Conservation (phyloP, 257 asterid genomes). For the Prunella vulgaris region DNA sequence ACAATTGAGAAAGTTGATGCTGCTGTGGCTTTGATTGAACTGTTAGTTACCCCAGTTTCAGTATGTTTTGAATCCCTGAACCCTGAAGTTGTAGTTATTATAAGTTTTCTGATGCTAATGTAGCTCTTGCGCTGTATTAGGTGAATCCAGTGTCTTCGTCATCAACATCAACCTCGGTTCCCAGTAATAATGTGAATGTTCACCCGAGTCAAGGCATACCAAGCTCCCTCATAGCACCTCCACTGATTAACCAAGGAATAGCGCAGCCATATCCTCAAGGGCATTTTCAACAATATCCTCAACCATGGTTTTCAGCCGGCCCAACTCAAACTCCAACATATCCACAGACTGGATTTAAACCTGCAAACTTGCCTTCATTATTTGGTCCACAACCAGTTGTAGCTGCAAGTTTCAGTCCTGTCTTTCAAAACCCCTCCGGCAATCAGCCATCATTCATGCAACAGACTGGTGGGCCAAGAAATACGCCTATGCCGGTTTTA, state of each 20-base stretch:
- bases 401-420: slow-evolving; percentile 42
- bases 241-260: slow-evolving; percentile 37
- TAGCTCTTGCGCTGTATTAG: slow-evolving; percentile 31
- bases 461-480: slow-evolving; percentile 47
- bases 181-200: slow-evolving; percentile 31
- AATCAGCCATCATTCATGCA: slow-evolving; percentile 44
- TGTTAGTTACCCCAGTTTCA: slow-evolving; percentile 73
- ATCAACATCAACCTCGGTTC: slow-evolving; percentile 30
- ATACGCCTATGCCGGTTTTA: slow-evolving; percentile 28
- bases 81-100: neutral
- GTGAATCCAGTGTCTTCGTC: slow-evolving; percentile 52
- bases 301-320: slow-evolving; percentile 55
- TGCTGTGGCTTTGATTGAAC: slow-evolving; percentile 80
- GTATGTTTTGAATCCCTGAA: slow-evolving; percentile 40
- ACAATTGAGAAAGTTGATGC: slow-evolving; percentile 85
- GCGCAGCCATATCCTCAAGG: slow-evolving; percentile 43
- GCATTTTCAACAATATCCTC: slow-evolving; percentile 49
- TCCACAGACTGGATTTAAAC: slow-evolving; percentile 35
- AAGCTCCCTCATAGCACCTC: slow-evolving; percentile 22
- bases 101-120: neutral
- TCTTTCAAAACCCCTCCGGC: slow-evolving; percentile 44
- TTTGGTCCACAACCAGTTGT: slow-evolving; percentile 45
- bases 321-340: slow-evolving; percentile 34
- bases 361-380: slow-evolving; percentile 36
- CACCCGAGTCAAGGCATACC: slow-evolving; percentile 30